Base-by-base conservation (phyloP, 2,329 filamentous ascomycete genomes). In the Alternaria sp. region DNA sequence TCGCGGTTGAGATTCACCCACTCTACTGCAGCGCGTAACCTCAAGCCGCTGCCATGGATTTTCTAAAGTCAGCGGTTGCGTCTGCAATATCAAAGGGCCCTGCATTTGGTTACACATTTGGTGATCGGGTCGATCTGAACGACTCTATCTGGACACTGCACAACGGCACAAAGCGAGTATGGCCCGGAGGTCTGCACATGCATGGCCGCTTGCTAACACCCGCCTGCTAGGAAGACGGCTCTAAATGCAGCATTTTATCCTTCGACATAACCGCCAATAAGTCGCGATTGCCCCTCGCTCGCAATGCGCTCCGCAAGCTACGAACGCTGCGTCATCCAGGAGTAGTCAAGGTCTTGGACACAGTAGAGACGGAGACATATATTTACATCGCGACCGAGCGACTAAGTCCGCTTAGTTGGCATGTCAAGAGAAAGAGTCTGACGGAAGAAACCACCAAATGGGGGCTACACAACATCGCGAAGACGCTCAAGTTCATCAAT, bases 351-450 rank as follows among this genome's bases (percentile, higher is more conserved):
- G 91, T 99, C 40, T 79, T 97, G 67, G 95, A 99, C 72, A 96
- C 94, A 8, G 90, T 97, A 68, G 95, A 99, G 90, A 97, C 93
- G 72, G 95, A 99, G 66, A 87, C 91, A 26, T 94, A 95, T 74
- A 95, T 99, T 63, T 97, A 98, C 77, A 93, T 99, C 75, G 93
- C 95, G 56, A 98, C 93, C 24, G 95, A 99, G 80, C 87, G 93
- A 65, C 82, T 99, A 9, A 88, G 89, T 11, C 95, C 95, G 3
- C 81, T 99, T 51, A 87, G 89, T 67, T 98, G 95, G 95, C 89
- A 96, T 71, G 89, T 96, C 45, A 92, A 90, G 80, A 85, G 94
- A 68, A 93, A 92, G 80, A 95, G 91, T 74, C 78, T 98, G 61
- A 93, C 88, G 60, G 89, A 92, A 39, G 95, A 98, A 81, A 98